Evolutionary conservation across 192 early-diverging fungal species (phyloP), one percentile per base, ranked within the genome.

Genomic region (Backusella liffmaniae): DNA sequence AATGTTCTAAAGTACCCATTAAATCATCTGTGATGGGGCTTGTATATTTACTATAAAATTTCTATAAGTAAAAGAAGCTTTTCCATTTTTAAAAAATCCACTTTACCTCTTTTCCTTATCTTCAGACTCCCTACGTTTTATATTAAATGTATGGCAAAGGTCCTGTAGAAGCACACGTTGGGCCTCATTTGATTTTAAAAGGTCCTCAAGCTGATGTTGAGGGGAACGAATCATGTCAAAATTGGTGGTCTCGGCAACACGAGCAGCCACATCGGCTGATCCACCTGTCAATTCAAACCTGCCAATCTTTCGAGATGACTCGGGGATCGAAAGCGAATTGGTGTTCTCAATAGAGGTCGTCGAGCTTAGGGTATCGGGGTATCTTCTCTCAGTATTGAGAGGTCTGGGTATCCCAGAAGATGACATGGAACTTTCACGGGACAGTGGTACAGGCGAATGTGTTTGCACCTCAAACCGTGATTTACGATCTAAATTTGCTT

Each of bases 391-490:
- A 5, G 15, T 29, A 26, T 16, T 26, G 34, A 41, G 67, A 5
- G 44, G 10, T 66, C 23, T 46, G 21, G 81, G 68, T 13, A 69
- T 34, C 44, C 71, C 76, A 13, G 82, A 77, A 0, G 71, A 49
- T 12, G 79, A 66, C 8, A 71, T 8, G 3, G 72, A 77, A 10
- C 79, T 67, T 35, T 76, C 72, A 73, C 77, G 67, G 8, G 78
- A 79, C 10, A 74, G 72, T 41, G 71, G 72, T 29, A 56, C 37
- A 62, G 29, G 56, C 4, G 72, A 26, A 59, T 23, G 67, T 21
- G 23, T 53, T 68, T 59, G 65, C 34, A 84, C 66, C 62, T 84
- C 79, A 84, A 81, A 81, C 1, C 79, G 71, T 39, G 80, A 81
- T 73, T 76, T 84, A 44, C 82, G 74, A 30, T 84, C 82, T 80